Evolutionary conservation across 2,329 filamentous ascomycete species (phyloP), one percentile per base, ranked within the genome.

Genomic region (Fusarium duplospermum): DNA sequence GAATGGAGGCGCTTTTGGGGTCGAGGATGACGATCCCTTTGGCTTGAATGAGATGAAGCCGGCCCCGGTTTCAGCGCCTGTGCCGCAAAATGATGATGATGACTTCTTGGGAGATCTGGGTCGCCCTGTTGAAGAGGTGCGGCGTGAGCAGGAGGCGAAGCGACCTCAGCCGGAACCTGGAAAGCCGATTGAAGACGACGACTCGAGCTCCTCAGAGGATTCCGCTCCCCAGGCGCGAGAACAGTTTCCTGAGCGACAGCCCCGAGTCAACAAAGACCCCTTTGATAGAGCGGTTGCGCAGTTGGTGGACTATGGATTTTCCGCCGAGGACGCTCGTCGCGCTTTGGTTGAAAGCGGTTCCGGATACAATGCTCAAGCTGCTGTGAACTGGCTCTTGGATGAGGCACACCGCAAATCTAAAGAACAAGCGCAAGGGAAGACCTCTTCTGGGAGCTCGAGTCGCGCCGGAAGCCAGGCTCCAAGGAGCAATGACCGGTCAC

Each of bases 301-400:
- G 81, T 85, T 99, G 29, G 91, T 98, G 4, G 96, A 98, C 75
- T 98, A 98, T 90, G 96, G 96, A 1, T 99, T 99, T 77, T 91
- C 94, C 0, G 89, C 91, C 0, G 94, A 97, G 67, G 94, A 95
- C 78, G 93, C 96, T n/a, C 89, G 89, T 63, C 88, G 92, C 71
- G 96, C 95, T 6, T 84, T 99, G 45, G 91, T 91, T 13, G 93
- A 94, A 78, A 98, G 93, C 35, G 93, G 94, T 5, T 92, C 91
- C 4, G 94, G 94, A 3, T 84, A 91, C 1, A 93, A 98, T 80
- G 90, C 98, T 11, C 94, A 98, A 81, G 92, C 91, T 58, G 96
- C 96, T 2, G 94, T 97, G 8, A 92, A 95, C 45, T 97, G 93
- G 91, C 88, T 99, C 11, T 85, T 99, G 38, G 96, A 97, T 66